phyloP scores from a whole-genome alignment of 768 basidiomycete species.

The Termitomyces sp. region DNA sequence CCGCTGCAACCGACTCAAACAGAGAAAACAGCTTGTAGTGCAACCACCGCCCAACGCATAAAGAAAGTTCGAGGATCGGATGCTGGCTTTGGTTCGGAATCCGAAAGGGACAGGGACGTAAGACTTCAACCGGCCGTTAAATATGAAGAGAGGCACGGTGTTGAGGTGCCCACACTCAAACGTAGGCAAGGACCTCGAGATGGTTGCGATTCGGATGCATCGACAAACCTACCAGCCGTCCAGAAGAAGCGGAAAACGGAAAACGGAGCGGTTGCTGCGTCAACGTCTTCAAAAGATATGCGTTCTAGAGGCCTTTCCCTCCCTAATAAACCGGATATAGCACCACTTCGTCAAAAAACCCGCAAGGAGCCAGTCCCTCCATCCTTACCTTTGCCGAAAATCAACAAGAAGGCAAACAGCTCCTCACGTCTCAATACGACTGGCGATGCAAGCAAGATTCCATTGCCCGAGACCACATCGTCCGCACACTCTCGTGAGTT shows the following conservation, averaged over 20 bases:
- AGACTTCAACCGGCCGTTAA: constrained; percentile 4
- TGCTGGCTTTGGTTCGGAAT: constrained; percentile 13
- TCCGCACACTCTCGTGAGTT: constrained; percentile 12
- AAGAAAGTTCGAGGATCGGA: constrained; percentile 14
- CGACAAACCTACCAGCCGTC: constrained; percentile 9
- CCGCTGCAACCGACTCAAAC: constrained; percentile 18
- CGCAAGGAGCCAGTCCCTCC: constrained; percentile 33
- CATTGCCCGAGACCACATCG: constrained; percentile 12
- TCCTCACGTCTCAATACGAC: not conserved
- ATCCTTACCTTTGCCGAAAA: constrained; percentile 17
- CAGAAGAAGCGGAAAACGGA: constrained; percentile 43
- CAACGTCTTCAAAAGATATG: constrained; percentile 13
- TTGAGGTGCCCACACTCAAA: constrained; percentile 27
- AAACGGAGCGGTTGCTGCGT: constrained; percentile 15
- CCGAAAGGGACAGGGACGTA: constrained; percentile 18
- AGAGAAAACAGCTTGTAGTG: constrained; percentile 17
- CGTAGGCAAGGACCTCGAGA: constrained; percentile 33
- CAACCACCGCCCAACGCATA: constrained; percentile 9
- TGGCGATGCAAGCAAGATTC: constrained; percentile 6
- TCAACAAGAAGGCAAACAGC: constrained; percentile 12
- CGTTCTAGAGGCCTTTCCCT: constrained; percentile 21
- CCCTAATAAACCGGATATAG: constrained; percentile 31
- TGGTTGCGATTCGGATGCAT: constrained; percentile 24
- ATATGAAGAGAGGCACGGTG: constrained; percentile 5
- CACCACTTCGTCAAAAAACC: constrained; percentile 26